Conservation (phyloP, 192 early-diverging fungal species). For the Phlyctochytrium arcticum region DNA sequence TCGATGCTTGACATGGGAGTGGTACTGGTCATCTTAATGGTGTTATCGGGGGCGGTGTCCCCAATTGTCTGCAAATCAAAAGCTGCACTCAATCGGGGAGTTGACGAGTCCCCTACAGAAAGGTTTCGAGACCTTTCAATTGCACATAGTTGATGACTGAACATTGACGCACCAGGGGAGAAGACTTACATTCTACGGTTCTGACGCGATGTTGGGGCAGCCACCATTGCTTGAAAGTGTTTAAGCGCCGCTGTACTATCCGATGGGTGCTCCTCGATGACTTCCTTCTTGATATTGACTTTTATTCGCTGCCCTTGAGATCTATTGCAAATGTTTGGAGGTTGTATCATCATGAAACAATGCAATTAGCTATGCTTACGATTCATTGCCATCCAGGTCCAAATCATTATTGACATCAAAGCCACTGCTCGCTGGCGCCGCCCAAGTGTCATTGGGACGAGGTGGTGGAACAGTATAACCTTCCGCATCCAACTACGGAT, state of each 20-base stretch:
- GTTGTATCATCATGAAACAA: too few relatives aligned
- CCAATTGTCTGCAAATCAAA: too few relatives aligned
- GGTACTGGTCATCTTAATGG: not conserved
- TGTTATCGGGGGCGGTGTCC: not conserved
- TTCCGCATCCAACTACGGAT: slow-evolving; percentile 31
- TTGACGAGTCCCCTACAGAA: too few relatives aligned
- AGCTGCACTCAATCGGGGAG: too few relatives aligned
- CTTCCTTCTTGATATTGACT: slow-evolving; percentile 28
- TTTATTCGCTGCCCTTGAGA: slow-evolving; percentile 13
- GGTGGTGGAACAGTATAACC: slow-evolving; percentile 33
- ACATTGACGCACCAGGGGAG: not conserved
- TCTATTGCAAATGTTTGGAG: not conserved
- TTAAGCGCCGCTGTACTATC: slow-evolving; percentile 18
- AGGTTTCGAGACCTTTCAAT: too few relatives aligned
- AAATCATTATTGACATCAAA: slow-evolving; percentile 17
- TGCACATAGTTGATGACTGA: too few relatives aligned
- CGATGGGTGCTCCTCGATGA: slow-evolving; percentile 31
- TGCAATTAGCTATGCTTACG: too few relatives aligned
- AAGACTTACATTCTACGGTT: not conserved
- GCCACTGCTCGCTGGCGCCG: not conserved
- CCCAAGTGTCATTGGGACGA: slow-evolving; percentile 9
- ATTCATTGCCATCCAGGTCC: too few relatives aligned
- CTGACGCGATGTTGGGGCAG: not conserved
- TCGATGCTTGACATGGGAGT: not conserved
- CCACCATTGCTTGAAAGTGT: slow-evolving; percentile 8